Evolutionary conservation across 106 monocot genomes (phyloP).

Genomic region (Alisma plantagoaquatica): DNA sequence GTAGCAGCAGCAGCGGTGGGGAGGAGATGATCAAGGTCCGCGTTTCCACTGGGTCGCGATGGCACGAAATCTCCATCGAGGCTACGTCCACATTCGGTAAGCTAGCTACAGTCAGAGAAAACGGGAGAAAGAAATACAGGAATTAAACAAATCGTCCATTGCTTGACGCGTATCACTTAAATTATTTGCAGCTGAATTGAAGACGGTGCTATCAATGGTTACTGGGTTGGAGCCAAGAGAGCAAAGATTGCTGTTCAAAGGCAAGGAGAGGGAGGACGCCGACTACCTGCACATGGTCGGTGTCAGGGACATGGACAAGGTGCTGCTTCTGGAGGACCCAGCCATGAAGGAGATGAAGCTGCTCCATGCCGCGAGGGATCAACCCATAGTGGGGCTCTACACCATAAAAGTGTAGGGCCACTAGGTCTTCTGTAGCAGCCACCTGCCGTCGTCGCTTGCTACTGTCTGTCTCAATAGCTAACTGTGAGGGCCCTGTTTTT

Average conservation of each 20-base stretch:
- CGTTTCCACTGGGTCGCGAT: constrained; percentile 32
- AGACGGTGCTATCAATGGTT: constrained; percentile 23
- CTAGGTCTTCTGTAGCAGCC: no score
- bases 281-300: constrained; percentile 56
- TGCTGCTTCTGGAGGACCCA: constrained; percentile 42
- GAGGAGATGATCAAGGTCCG: constrained; percentile 21
- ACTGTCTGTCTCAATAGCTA: no score
- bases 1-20: constrained; percentile 6
- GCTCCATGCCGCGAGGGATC: background rate
- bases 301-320: constrained; percentile 26
- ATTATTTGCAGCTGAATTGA: constrained; percentile 29
- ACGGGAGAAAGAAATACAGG: no score
- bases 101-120: no score
- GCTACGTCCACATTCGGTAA: constrained; percentile 56
- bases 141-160: no score
- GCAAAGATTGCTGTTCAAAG: constrained; percentile 32
- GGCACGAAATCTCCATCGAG: constrained; percentile 34
- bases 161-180: no score
- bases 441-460: no score
- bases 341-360: constrained; percentile 42
- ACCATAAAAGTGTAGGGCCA: background rate
- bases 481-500: no score
- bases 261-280: constrained; percentile 45
- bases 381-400: background rate
- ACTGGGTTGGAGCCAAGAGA: constrained; percentile 39